Base-by-base conservation (phyloP, 805 yeast genomes). In the Sugiyamaella floridensis region DNA sequence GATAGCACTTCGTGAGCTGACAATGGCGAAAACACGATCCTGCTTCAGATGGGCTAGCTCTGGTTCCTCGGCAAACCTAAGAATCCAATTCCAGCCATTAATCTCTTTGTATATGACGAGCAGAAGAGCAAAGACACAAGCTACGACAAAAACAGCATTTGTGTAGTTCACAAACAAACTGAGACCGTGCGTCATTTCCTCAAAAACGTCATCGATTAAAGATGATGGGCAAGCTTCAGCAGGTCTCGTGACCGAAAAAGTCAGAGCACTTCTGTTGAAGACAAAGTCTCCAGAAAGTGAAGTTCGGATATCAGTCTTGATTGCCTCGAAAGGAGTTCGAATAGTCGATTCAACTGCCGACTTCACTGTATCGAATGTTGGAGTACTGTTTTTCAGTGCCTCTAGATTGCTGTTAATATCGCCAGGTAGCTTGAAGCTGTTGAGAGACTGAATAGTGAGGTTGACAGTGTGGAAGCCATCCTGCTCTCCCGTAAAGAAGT, bases 321-420 rank as follows among this genome's bases (percentile, higher is more conserved):
- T 65, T 11, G 62, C 54, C 0, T 74, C 73, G 61, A 89, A 86
- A 0, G 97, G 97, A 1, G 59, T 62, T 2, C 76, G 68, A 8
- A 92, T 75, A 41, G 82, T 59, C 0, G 63, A 52, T 43, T 79
- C 74, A 0, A 93, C 81, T 18, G 76, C 75, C 54, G 81, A 78
- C 61, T 81, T 77, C 2, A 88, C 82, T 7, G 76, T 74, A 2
- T 77, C 79, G 64, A 88, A 88, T 55, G 80, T 77, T 0, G 95
- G 95, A 0, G 85, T 69, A 1, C 78, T 71, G 0, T 70, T 67
- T 18, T 77, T 70, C 43, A 89, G 66, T 0, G 62, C 57, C 2
- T 78, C 77, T 15, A 93, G 71, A 28, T 81, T 78, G 1, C 66
- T 64, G 57, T 86, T 78, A 43, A 90, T 81, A 0, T 81, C 68